phyloP scores from a whole-genome alignment of 176 grass and related monocot species.

The Secale cereale region DNA sequence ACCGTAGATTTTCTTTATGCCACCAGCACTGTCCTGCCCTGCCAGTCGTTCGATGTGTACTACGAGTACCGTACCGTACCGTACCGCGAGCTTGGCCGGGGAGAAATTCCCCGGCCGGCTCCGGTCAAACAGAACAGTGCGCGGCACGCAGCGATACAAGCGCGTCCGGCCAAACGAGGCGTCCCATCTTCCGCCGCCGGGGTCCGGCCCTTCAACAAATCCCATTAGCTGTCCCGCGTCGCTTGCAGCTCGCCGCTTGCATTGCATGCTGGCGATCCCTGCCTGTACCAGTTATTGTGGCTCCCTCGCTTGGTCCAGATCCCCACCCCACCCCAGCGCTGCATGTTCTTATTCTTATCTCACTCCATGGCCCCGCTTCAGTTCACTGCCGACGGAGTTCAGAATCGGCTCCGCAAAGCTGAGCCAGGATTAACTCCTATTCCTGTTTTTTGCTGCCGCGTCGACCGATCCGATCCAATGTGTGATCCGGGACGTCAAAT shows the following conservation, averaged over 20 bases:
- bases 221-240: slow-evolving; percentile 25
- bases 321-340: slow-evolving; percentile 6
- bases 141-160: background rate
- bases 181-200: slow-evolving; percentile 26
- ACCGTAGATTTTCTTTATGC: background rate
- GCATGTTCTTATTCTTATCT: slow-evolving; percentile 19
- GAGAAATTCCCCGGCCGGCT: background rate
- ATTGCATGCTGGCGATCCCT: too few relatives aligned
- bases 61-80: background rate
- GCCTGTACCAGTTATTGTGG: slow-evolving; percentile 28
- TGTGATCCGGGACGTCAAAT: background rate
- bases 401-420: too few relatives aligned
- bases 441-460: too few relatives aligned
- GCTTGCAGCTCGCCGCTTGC: background rate
- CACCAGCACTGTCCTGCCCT: background rate
- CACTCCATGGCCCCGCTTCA: background rate
- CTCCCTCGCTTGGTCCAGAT: slow-evolving; percentile 27
- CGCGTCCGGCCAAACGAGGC: slow-evolving; percentile 26
- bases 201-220: background rate
- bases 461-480: too few relatives aligned
- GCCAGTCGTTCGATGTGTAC: background rate
- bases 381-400: background rate
- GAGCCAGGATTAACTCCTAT: too few relatives aligned
- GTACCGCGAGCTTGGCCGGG: background rate
- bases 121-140: slow-evolving; percentile 24